phyloP scores from a whole-genome alignment of 441 rosid species.

The Dalechampia spathulata region DNA sequence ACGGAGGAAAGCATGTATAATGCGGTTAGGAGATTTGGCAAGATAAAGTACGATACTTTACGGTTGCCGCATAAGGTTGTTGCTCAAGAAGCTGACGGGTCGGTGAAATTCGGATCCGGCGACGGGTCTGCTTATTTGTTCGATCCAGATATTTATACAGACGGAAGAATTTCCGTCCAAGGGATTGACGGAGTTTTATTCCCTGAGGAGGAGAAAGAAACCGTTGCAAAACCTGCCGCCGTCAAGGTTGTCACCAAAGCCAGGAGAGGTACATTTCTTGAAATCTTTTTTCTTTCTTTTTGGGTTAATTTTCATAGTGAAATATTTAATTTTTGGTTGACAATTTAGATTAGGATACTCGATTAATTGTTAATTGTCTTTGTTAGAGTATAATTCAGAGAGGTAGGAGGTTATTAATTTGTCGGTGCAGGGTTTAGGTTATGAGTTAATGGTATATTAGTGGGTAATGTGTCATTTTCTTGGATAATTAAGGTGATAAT shows the following conservation, averaged over 20 bases:
- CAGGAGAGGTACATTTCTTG: constrained; percentile 68
- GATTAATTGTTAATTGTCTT: no score
- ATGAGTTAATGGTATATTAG: not conserved
- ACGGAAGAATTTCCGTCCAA: constrained; percentile 93
- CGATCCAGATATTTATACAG: constrained; percentile 92
- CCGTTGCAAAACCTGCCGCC: constrained; percentile 32
- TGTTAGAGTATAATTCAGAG: no score
- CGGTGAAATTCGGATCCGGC: constrained; percentile 82
- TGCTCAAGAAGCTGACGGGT: constrained; percentile 96
- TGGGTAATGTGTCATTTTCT: not conserved
- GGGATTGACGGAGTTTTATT: constrained; percentile 90
- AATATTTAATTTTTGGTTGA: no score
- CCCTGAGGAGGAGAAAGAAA: constrained; percentile 53
- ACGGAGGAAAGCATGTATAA: constrained; percentile 99
- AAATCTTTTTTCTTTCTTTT: no score
- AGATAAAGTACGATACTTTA: constrained; percentile 69
- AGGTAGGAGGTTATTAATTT: no score
- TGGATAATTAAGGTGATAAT: not conserved
- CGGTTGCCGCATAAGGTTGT: constrained; percentile 79
- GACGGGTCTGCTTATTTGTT: constrained; percentile 76
- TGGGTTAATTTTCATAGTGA: no score
- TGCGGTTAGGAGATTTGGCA: constrained; percentile 87
- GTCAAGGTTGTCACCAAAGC: constrained; percentile 59
- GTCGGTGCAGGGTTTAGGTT: constrained; percentile 7
- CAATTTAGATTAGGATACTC: no score